Evolutionary conservation across 768 basidiomycete species (phyloP).

Genomic region (Lentinula detonsa): DNA sequence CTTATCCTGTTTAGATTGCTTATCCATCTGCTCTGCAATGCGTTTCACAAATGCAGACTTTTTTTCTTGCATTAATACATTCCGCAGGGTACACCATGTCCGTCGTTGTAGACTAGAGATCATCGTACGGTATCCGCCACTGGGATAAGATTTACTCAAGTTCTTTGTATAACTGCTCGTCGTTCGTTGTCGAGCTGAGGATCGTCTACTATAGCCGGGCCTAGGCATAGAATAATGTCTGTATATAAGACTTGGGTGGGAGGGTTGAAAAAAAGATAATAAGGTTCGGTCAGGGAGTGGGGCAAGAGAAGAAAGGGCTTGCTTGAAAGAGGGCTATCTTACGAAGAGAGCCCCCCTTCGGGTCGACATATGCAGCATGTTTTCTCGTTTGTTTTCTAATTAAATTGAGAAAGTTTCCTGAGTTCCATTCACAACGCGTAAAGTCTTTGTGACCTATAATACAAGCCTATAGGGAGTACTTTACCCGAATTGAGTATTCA

Average conservation of each 20-base stretch:
- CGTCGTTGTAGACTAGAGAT: slow-evolving; percentile 62
- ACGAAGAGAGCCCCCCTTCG: not conserved
- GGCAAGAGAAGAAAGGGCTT: not conserved
- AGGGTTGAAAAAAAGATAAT: not conserved
- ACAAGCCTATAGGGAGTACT: no score
- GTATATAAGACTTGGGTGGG: not conserved
- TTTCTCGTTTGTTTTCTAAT: no score
- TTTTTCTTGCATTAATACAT: slow-evolving; percentile 52
- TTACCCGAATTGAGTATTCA: no score
- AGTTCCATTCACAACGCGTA: no score
- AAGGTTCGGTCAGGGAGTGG: not conserved
- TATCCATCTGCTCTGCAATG: no score
- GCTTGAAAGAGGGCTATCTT: not conserved
- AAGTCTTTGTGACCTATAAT: no score
- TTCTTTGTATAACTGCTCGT: not conserved
- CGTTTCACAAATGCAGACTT: no score
- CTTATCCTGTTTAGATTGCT: no score
- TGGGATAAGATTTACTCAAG: slow-evolving; percentile 52
- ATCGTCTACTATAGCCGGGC: not conserved
- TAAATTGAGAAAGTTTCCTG: no score
- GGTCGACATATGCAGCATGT: not conserved
- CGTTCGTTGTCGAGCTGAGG: not conserved
- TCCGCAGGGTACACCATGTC: slow-evolving; percentile 55
- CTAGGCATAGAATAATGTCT: not conserved
- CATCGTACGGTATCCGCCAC: slow-evolving; percentile 54